Evolutionary conservation across 208 protist species (phyloP).

Genomic region (Acanthamoeba royreba): DNA sequence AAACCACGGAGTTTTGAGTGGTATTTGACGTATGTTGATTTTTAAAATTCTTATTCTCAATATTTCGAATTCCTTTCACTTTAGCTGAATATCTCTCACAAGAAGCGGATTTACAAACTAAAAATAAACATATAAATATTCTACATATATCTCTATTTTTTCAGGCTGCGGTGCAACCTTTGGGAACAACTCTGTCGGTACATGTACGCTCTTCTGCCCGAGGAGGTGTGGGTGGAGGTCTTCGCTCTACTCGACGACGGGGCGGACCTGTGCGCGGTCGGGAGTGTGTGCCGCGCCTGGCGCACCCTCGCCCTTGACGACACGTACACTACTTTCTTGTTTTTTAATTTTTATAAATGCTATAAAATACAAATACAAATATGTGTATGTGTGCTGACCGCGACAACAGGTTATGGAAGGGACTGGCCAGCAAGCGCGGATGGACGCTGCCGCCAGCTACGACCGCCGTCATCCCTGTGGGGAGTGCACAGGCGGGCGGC

Average conservation of each 20-base stretch:
- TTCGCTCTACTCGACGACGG: neutral
- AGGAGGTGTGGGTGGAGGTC: too few relatives aligned
- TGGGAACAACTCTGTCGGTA: too few relatives aligned
- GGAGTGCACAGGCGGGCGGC: neutral
- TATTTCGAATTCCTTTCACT: too few relatives aligned
- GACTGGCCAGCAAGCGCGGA: neutral
- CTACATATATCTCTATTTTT: too few relatives aligned
- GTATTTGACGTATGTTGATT: too few relatives aligned
- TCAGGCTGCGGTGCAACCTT: too few relatives aligned
- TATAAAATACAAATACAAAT: neutral
- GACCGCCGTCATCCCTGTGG: neutral
- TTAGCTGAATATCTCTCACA: too few relatives aligned
- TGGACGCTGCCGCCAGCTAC: neutral
- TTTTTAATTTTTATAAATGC: neutral
- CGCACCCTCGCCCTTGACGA: neutral
- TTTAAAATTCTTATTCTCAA: too few relatives aligned
- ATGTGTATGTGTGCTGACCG: neutral
- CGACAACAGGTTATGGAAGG: neutral
- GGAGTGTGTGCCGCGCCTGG: neutral
- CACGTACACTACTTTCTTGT: neutral
- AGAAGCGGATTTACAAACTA: too few relatives aligned
- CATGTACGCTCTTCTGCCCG: too few relatives aligned
- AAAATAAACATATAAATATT: too few relatives aligned
- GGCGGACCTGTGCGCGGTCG: neutral
- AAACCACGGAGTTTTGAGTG: too few relatives aligned